Conservation (phyloP, 805 yeast species). For the Teunomyces lycoperdinae region DNA sequence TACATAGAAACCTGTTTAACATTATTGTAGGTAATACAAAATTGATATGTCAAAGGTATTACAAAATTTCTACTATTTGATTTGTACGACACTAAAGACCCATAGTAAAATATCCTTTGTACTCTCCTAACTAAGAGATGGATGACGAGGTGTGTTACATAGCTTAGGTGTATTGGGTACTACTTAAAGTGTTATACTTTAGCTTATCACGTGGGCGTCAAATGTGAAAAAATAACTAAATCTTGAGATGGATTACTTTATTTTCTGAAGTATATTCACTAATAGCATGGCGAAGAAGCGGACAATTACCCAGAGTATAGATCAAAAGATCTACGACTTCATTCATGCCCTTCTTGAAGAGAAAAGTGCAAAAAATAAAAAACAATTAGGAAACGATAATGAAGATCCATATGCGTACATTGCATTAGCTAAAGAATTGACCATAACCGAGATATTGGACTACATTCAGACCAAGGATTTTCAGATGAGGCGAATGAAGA, state of each 20-base stretch:
- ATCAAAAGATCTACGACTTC: slow-evolving; percentile 54
- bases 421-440: slow-evolving; percentile 62
- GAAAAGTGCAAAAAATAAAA: slow-evolving; percentile 42
- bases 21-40: too few relatives aligned
- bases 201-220: background rate
- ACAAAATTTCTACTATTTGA: too few relatives aligned
- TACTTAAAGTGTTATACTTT: background rate
- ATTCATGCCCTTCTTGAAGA: slow-evolving; percentile 59
- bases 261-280: background rate
- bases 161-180: too few relatives aligned
- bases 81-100: too few relatives aligned
- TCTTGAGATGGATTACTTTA: background rate
- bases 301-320: slow-evolving; percentile 30
- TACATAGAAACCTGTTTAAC: background rate
- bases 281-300: slow-evolving; percentile 8
- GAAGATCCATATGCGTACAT: slow-evolving; percentile 41
- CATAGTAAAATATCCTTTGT: background rate
- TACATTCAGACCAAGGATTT: slow-evolving; percentile 65
- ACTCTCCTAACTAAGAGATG: background rate
- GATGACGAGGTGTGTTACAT: background rate
- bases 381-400: slow-evolving; percentile 45
- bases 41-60: too few relatives aligned
- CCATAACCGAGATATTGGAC: slow-evolving; percentile 48
- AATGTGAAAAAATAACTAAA: background rate
- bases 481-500: slow-evolving; percentile 67